Evolutionary conservation across 108 stramenopile genomes (phyloP), one percentile per base, ranked within the genome.

Genomic region (Skeletonema costatum): DNA sequence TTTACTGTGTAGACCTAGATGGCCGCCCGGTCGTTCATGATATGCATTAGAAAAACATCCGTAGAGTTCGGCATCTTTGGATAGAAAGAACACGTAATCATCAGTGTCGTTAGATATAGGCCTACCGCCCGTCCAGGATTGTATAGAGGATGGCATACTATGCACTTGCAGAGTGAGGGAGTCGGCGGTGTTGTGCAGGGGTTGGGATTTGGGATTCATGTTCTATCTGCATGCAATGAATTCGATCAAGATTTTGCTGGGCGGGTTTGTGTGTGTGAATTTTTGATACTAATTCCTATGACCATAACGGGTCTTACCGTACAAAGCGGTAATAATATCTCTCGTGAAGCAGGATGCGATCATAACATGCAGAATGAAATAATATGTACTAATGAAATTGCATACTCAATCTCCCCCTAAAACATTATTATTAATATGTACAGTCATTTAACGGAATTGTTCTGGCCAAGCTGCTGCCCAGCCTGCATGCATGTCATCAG

Each of bases 381-480:
- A n/a, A n/a, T n/a, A 25, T 25, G 25, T 25, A 25, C 25, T 25
- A 25, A 25, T 25, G 25, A 25, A 25, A 25, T 25, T 25, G 25
- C 25, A 25, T 25, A 25, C 25, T 25, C 25, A 25, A 25, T 25
- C 25, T 25, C 19, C 50, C n/a, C 50, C 19, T 19, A 51, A 51
- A 36, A 36, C 36, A 36, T 5, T 6, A 36, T 51, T 19, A 19
- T 19, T 17, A 4, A 25, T 6, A 6, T 19, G 19, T 51, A 1
- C 5, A 17, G 13, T 51, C 66, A 44, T 75, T 65, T 80, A 84
- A 14, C 13, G 33, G 65, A 87, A 92, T 42, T 91, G 91, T 2
- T 75, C 66, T 10, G 92, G 92, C 76, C 89, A 93, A 0, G 86
- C 86, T 60, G 86, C 67, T 42, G 80, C 72, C 93, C 93, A 98